Evolutionary conservation across 2,329 filamentous ascomycete species (phyloP).

Genomic region (Stagonosporopsis chrysanthemi): DNA sequence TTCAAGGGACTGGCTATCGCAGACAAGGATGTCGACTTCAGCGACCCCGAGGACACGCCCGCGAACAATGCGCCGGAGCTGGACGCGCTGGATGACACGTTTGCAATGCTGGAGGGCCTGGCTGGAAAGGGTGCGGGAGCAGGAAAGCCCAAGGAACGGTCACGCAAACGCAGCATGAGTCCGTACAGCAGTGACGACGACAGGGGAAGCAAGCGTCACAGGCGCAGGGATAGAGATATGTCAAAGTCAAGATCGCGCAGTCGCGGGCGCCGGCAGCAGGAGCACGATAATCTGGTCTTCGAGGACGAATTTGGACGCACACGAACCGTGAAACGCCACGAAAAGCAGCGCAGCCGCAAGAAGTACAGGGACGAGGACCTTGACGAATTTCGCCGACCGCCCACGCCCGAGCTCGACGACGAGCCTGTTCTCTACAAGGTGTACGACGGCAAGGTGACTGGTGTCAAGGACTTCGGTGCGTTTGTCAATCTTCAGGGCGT

Average conservation of each 20-base stretch:
- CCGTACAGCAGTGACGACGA: constrained; percentile 57
- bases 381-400: constrained; percentile 70
- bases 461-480: constrained; percentile 92
- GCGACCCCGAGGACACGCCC: constrained; percentile 58
- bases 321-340: constrained; percentile 51
- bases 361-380: constrained; percentile 54
- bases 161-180: constrained; percentile 67
- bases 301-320: constrained; percentile 67
- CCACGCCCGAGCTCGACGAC: constrained; percentile 80
- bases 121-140: constrained; percentile 58
- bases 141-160: constrained; percentile 54
- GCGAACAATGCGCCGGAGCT: constrained; percentile 52
- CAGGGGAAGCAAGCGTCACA: constrained; percentile 51
- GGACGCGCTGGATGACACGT: constrained; percentile 88
- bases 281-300: constrained; percentile 61
- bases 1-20: constrained; percentile 90
- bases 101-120: constrained; percentile 87
- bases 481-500: constrained; percentile 94
- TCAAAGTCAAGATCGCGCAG: constrained; percentile 64
- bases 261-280: constrained; percentile 52
- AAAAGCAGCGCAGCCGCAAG: constrained; percentile 51
- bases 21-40: constrained; percentile 69
- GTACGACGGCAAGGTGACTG: constrained; percentile 88
- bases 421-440: constrained; percentile 82
- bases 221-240: constrained; percentile 56